Evolutionary conservation across 306 rosid genomes (phyloP).

Genomic region (Lablab purpureus): DNA sequence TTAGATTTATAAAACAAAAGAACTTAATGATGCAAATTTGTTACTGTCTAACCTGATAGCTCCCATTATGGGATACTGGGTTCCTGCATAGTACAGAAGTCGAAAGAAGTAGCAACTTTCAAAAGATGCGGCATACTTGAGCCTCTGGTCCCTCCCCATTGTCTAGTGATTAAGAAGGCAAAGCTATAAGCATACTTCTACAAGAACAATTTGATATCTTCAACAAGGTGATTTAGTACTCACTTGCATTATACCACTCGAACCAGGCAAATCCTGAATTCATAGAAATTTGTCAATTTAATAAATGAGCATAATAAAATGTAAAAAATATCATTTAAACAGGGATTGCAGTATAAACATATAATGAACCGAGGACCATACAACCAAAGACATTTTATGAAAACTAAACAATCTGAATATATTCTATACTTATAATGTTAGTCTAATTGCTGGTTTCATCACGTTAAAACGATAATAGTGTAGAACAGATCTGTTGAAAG

Average conservation of each 20-base stretch:
- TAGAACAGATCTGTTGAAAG: constrained; percentile 18
- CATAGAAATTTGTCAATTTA: constrained; percentile 42
- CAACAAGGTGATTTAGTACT: constrained; percentile 52
- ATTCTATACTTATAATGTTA: background rate
- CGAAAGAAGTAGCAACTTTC: constrained; percentile 84
- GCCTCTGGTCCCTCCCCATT: constrained; percentile 89
- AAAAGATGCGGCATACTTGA: constrained; percentile 90
- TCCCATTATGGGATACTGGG: constrained; percentile 97
- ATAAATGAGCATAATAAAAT: constrained; percentile 16
- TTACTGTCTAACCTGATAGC: constrained; percentile 72
- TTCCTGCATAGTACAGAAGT: constrained; percentile 95
- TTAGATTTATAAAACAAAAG: constrained; percentile 7
- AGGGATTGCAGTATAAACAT: constrained; percentile 8
- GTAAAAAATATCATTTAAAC: constrained; percentile 30
- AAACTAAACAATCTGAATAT: constrained; percentile 3
- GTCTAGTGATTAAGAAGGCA: constrained; percentile 63
- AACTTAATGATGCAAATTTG: constrained; percentile 11
- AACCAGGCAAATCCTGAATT: constrained; percentile 90
- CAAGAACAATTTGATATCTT: constrained; percentile 28
- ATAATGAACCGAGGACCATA: constrained; percentile 18
- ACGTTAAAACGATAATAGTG: background rate
- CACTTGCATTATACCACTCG: constrained; percentile 96
- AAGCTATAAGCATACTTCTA: constrained; percentile 42
- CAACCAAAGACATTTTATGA: constrained; percentile 17
- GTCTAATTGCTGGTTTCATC: constrained; percentile 11